These are phyloP conservation scores for Phytophthora macrochlamydospora DNA, from an alignment of 352 stramenopile species.

Conservation along the genomic window DNA sequence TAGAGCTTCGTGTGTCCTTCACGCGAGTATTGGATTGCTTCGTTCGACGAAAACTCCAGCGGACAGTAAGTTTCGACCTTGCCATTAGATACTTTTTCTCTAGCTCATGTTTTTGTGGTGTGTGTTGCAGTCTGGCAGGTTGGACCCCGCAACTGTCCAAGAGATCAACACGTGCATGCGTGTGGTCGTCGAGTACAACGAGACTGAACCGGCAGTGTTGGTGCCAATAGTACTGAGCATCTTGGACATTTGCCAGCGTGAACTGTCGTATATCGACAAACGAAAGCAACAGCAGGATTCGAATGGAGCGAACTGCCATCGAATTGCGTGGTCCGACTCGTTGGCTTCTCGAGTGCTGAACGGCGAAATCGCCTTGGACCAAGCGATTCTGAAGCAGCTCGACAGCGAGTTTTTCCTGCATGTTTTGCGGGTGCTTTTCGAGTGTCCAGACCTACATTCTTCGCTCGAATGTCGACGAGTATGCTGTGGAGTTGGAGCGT, in stretches of 20 bases:
- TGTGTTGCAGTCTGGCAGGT: conserved; percentile 24
- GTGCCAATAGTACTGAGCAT: conserved; percentile 36
- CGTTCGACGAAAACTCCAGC: conserved; percentile 38
- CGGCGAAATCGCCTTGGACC: conserved; percentile 40
- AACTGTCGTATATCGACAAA: conserved; percentile 43
- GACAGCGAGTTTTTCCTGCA: conserved; percentile 42
- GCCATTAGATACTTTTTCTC: neutral
- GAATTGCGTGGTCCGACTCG: conserved; percentile 35
- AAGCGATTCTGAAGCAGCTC: conserved; percentile 25
- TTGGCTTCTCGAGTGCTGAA: conserved; percentile 39
- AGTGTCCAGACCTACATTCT: conserved; percentile 8
- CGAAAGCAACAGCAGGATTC: conserved; percentile 27
- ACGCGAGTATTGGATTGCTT: conserved; percentile 39
- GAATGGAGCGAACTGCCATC: conserved; percentile 2
- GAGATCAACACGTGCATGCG: conserved; percentile 48
- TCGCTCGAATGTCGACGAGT: conserved; percentile 27
- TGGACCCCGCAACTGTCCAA: conserved; percentile 16
- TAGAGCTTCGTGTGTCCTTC: conserved; percentile 35
- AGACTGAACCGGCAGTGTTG: conserved; percentile 37
- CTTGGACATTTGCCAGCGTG: conserved; percentile 36
- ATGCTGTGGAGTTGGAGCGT: conserved; percentile 41
- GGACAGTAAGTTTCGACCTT: conserved; percentile 24
- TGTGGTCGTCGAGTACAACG: conserved; percentile 35
- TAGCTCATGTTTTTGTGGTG: conserved; percentile 1
- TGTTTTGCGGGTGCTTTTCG: conserved; percentile 32